Base-by-base conservation (phyloP, 768 basidiomycete species). In the Boletus patriciae region DNA sequence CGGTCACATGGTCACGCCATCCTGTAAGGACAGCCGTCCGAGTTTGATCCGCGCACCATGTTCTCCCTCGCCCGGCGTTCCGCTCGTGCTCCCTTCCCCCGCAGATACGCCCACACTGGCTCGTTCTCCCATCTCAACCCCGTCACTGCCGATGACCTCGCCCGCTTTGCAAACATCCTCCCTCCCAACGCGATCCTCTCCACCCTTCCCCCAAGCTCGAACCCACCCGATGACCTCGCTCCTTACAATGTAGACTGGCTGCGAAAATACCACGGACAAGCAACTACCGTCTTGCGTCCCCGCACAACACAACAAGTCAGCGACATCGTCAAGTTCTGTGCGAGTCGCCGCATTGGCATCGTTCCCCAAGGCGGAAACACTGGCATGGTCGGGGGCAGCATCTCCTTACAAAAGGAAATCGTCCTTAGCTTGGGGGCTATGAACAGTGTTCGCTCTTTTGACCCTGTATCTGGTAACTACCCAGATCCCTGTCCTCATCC, bases 361-460 rank as follows among this genome's bases (percentile, higher is more conserved):
- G 94, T 97, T 3, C 97, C 97, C 2, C 97, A 99, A 72, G 96
- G 97, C 46, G 97, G 97, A 45, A 99, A 99, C 76, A 99, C 97
- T 0, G 97, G 97, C 16, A 83, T 99, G 13, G 97, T 99, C 37
- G 97, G 95, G 54, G 97, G 97, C 37, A 86, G 94, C 59, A 90
- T 96, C 12, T 96, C 97, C 0, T 70, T 94, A 38, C 77, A 84
- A 62, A 88, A 95, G 69, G 97, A 99, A 73, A 73, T 98, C 59
- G 81, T 99, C 50, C 76, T 99, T 50, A 94, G 83, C 58, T 80
- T 96, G 40, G 77, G 85, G 21, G 93, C 90, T 66, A 84, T 99
- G 85, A 85, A 83, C 66, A 80, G 82, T 58, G 82, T 94, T 49
- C 86, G 92, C 62, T 85, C 85, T 4, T 94, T 92, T 64, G 92